Base-by-base conservation (phyloP, 2,329 filamentous ascomycete genomes). In the Hymenoscyphus repandus region DNA sequence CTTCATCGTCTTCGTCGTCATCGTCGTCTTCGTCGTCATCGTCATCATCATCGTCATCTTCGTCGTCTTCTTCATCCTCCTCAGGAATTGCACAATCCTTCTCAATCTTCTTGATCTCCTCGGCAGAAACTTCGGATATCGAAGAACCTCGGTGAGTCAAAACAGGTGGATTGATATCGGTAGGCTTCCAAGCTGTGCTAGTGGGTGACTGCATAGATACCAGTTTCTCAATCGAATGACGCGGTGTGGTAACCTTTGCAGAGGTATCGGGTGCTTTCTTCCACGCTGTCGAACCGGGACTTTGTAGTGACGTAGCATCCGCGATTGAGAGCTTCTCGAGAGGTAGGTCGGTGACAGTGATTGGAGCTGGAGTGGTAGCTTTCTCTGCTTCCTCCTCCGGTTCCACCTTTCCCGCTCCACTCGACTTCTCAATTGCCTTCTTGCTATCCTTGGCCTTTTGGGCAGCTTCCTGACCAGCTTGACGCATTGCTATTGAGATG, bases 381-480 rank as follows among this genome's bases (percentile, higher is more conserved):
- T 56, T 54, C 31, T 50, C 46, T 30, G 33, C 32, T 11, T 47
- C 37, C n/a, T 56, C 53, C 18, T 46, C 46, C n/a, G 39, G 30
- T 15, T 42, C 40, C 47, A 49, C 47, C 27, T 44, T 44, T 18
- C 55, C 60, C 38, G 56, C 52, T 27, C 52, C 58, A 37, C 33
- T 52, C n/a, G 59, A 50, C 13, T 54, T 53, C 43, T 61, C 42
- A 12, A 46, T 15, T 3, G 32, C 47, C 11, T 58, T 63, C 49
- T 74, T 75, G 58, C 76, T 70, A 58, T 82, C 74, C 69, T 84
- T 84, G 45, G 82, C 82, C 67, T 79, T 84, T 60, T 76, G 70
- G 0, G 82, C 82, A 44, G 78, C 82, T 65, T 90, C 85, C 61
- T 88, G 77, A 38, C 80, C 81, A 45, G 82, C 73, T 61, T 75